phyloP scores from a whole-genome alignment of 768 basidiomycete genomes.

The Hydnomerulius pinastri region DNA sequence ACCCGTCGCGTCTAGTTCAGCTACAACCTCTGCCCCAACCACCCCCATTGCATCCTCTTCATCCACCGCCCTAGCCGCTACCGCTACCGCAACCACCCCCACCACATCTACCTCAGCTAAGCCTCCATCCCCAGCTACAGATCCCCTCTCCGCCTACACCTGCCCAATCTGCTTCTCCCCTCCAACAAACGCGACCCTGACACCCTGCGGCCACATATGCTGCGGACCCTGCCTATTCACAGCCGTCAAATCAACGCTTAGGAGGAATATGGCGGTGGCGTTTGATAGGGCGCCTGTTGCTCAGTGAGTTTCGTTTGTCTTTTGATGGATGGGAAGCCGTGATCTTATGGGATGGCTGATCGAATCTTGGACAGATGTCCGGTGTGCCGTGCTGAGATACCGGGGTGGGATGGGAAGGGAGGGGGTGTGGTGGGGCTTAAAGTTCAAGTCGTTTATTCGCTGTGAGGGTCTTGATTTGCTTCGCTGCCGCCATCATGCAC shows the following conservation, averaged over 20 bases:
- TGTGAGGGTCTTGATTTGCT: no score
- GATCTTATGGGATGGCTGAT: not conserved
- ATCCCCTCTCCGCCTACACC: slow-evolving; percentile 59
- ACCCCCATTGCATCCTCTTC: not conserved
- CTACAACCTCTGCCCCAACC: not conserved
- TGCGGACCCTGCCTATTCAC: slow-evolving; percentile 78
- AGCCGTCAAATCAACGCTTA: slow-evolving; percentile 63
- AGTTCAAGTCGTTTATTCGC: slow-evolving; percentile 33
- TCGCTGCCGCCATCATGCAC: no score
- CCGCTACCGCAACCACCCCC: not conserved
- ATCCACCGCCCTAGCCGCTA: not conserved
- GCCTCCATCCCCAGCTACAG: slow-evolving; percentile 1
- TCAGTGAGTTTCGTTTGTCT: slow-evolving; percentile 33
- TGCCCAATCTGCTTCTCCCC: slow-evolving; percentile 83
- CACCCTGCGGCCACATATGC: slow-evolving; percentile 79
- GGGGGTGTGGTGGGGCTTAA: slow-evolving; percentile 68
- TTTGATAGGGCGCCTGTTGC: slow-evolving; percentile 37
- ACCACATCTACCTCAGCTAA: not conserved
- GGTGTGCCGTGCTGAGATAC: slow-evolving; percentile 66
- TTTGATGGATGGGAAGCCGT: not conserved
- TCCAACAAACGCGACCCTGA: slow-evolving; percentile 73
- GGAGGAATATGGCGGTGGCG: slow-evolving; percentile 42
- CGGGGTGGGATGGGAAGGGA: slow-evolving; percentile 71
- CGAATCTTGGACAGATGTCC: slow-evolving; percentile 54
- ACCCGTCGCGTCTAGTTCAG: not conserved